Conservation (phyloP, 2,329 filamentous ascomycete genomes). For the Paramyrothecium roridum region DNA sequence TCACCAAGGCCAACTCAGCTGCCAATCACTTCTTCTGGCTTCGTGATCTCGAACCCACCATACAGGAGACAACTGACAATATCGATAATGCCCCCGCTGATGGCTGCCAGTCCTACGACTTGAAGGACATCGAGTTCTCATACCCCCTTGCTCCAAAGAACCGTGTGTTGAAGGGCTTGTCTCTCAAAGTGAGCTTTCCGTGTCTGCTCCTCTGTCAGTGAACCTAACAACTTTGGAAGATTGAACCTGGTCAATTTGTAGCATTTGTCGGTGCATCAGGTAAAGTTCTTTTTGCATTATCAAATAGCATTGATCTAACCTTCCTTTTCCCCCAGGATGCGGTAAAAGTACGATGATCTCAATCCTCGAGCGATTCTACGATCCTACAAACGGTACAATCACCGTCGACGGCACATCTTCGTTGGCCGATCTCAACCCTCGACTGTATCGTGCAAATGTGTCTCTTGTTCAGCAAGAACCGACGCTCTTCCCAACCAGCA, state of each 20-base stretch:
- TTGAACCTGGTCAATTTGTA: slow-evolving; percentile 39
- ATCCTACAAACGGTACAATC: slow-evolving; percentile 26
- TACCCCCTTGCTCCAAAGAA: slow-evolving; percentile 47
- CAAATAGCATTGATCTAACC: too few relatives aligned
- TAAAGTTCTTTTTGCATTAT: too few relatives aligned
- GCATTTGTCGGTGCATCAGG: slow-evolving; percentile 43
- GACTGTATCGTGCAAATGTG: slow-evolving; percentile 28
- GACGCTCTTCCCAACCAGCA: slow-evolving; percentile 44
- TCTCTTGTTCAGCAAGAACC: slow-evolving; percentile 40
- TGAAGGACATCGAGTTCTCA: slow-evolving; percentile 56
- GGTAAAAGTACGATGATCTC: slow-evolving; percentile 60
- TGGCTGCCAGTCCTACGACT: slow-evolving; percentile 30
- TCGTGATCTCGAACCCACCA: slow-evolving; percentile 28
- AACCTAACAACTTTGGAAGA: too few relatives aligned
- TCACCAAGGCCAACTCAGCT: slow-evolving; percentile 45
- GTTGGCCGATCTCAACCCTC: slow-evolving; percentile 23
- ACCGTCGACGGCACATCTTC: slow-evolving; percentile 21
- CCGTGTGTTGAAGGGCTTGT: slow-evolving; percentile 35
- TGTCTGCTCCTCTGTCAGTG: too few relatives aligned
- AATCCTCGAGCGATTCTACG: slow-evolving; percentile 43
- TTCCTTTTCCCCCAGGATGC: too few relatives aligned
- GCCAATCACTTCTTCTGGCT: slow-evolving; percentile 47
- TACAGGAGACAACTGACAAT: slow-evolving; percentile 34
- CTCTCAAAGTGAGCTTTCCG: slow-evolving; percentile 28
- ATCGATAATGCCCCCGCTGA: slow-evolving; percentile 22